Evolutionary conservation across 164 flowering plant species (phyloP).

Genomic region (Dillenia turbinata): DNA sequence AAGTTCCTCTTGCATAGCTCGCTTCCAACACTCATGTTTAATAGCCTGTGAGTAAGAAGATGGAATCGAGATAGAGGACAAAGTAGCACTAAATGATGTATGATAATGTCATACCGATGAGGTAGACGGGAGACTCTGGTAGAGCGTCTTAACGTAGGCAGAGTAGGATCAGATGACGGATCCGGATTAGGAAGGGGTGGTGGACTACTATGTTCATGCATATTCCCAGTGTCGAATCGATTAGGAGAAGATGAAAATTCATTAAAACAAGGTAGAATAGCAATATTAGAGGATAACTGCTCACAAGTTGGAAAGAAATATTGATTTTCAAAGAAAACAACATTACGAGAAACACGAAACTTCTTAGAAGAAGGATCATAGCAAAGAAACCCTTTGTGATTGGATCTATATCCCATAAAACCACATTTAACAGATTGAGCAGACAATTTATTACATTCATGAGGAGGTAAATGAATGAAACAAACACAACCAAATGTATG

Average conservation of each 20-base stretch:
- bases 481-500: slow-evolving; percentile 12
- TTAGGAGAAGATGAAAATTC: background rate
- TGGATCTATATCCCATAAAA: slow-evolving; percentile 9
- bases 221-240: background rate
- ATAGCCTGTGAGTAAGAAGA: background rate
- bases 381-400: slow-evolving; percentile 16
- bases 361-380: slow-evolving; percentile 10
- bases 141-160: background rate
- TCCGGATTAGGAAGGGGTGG: background rate
- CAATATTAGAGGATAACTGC: slow-evolving; percentile 1
- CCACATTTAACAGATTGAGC: slow-evolving; percentile 8
- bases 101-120: background rate
- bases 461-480: slow-evolving; percentile 16
- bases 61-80: background rate
- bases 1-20: slow-evolving; percentile 10
- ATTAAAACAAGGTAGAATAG: background rate
- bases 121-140: background rate
- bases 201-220: background rate
- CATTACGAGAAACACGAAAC: slow-evolving; percentile 1
- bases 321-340: background rate
- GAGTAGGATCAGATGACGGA: background rate
- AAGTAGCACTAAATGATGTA: background rate
- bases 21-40: background rate
- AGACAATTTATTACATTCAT: slow-evolving; percentile 7
- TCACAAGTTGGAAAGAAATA: background rate